Evolutionary conservation across 768 basidiomycete genomes (phyloP).

Genomic region (Mycena leptocephala): DNA sequence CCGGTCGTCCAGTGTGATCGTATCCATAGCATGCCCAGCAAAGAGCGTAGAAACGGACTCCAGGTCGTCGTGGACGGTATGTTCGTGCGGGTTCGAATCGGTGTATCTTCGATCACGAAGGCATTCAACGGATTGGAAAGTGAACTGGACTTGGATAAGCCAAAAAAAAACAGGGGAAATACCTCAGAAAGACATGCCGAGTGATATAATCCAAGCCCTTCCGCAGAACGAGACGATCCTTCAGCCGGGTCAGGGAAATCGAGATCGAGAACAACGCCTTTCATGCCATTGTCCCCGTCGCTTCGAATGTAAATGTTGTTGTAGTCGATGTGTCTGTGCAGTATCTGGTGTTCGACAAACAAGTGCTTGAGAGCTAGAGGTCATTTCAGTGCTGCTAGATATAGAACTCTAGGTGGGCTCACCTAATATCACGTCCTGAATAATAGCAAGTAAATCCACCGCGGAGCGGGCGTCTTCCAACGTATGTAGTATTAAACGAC

Average conservation of each 20-base stretch:
- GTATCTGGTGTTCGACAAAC: not conserved
- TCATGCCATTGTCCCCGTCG: not conserved
- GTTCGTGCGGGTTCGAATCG: not conserved
- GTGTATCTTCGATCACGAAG: not conserved
- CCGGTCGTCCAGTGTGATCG: conserved; percentile 15
- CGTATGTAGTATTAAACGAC: not conserved
- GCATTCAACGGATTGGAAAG: not conserved
- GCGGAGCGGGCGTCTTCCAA: conserved; percentile 14
- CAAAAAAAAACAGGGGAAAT: too few species aligned
- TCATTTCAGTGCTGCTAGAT: not conserved
- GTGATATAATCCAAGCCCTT: not conserved
- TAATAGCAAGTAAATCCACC: conserved; percentile 7
- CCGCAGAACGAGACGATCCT: not conserved
- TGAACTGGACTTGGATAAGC: conserved; percentile 2
- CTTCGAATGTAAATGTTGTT: not conserved
- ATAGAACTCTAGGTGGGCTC: not conserved
- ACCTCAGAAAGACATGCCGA: not conserved
- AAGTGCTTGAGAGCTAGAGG: not conserved
- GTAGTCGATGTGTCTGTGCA: conserved; percentile 24
- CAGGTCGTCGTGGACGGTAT: conserved; percentile 1
- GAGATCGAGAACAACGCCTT: conserved; percentile 21
- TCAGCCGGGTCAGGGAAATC: conserved; percentile 11
- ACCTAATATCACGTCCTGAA: conserved; percentile 11
- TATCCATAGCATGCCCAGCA: conserved; percentile 33
- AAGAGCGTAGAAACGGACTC: conserved; percentile 24